A percentile compares a stretch with the other conserved stretches of the same genome.
These are phyloP conservation scores for Salmacisia buchloeana DNA, from an alignment of 1,284 basidiomycete species.

Conservation along the genomic window DNA sequence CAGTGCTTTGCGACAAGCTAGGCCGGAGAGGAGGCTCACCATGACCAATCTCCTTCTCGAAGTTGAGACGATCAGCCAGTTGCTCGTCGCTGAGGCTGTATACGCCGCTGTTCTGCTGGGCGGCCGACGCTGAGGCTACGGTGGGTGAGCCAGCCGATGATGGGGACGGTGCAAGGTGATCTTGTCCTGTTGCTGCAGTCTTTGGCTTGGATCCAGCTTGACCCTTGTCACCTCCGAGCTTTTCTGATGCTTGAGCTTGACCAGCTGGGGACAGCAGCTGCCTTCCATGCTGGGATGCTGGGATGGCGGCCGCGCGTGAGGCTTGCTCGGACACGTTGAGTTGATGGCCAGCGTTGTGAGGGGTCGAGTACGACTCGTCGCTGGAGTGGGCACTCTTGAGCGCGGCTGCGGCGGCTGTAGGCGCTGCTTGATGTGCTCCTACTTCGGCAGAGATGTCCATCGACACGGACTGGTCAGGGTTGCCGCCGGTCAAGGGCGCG, in stretches of 20 bases:
- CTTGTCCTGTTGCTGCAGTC: neutral
- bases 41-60: slow-evolving; percentile 28
- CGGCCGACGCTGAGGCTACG: neutral
- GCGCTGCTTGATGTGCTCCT: neutral
- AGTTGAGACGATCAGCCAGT: slow-evolving; percentile 24
- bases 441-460: slow-evolving; percentile 3
- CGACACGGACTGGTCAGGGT: slow-evolving; percentile 1
- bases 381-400: neutral
- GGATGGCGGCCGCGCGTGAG: too few relatives aligned
- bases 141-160: neutral
- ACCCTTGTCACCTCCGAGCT: too few relatives aligned
- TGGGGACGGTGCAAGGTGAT: neutral
- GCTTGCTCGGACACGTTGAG: too few relatives aligned
- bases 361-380: neutral
- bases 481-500: neutral
- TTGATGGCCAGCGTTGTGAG: neutral
- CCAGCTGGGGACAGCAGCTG: neutral
- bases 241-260: neutral
- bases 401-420: too few relatives aligned
- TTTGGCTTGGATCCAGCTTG: neutral
- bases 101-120: slow-evolving; percentile 14
- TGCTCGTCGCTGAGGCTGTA: slow-evolving; percentile 28
- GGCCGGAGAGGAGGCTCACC: neutral
- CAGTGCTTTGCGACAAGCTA: neutral
- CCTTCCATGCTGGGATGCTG: neutral